Evolutionary conservation across 2,329 filamentous ascomycete genomes (phyloP), one percentile per base, ranked within the genome.

Genomic region (Trichoderma oligosporum): DNA sequence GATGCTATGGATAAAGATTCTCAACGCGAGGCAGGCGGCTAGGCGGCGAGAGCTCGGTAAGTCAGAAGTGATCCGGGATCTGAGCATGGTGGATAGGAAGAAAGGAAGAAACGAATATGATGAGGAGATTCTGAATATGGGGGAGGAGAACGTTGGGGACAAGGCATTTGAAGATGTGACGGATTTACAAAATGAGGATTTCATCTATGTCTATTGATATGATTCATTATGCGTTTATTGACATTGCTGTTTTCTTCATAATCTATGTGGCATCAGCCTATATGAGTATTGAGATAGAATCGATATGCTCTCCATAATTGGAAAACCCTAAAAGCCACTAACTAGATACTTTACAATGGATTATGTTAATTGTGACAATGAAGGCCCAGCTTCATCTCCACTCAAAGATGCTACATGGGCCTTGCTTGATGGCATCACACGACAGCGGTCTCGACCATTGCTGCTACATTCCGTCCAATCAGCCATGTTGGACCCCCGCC

Each of bases 121-220:
- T 12, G 63, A 65, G 20, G 65, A 67, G n/a, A 63, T 53, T 9
- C 38, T 61, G 12, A 61, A 64, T n/a, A 59, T 60, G 38, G 41
- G 41, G 16, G 58, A 63, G 38, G 53, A 66, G 54, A 56, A 59
- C 60, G 18, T 65, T 62, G 57, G 67, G 48, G 82, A 85, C 64
- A 70, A 71, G 61, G 72, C 67, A 0, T 62, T 74, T 58, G 66
- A 67, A 47, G 82, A 84, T 65, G 67, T 81, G 58, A 84, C 81
- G 16, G 82, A 85, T 65, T 66, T 80, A 62, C 72, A 78, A 66
- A 85, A 85, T 62, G 81, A 85, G 67, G 81, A 85, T 58, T 86
- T 85, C 61, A 78, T 84, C 39, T 85, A 82, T 65, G 75, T 85
- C 7, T 73, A 73, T 59, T 74, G 62, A 59, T 31, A n/a, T 11